Evolutionary conservation across 192 early-diverging fungal genomes (phyloP).

Genomic region (Phlyctochytrium arcticum): DNA sequence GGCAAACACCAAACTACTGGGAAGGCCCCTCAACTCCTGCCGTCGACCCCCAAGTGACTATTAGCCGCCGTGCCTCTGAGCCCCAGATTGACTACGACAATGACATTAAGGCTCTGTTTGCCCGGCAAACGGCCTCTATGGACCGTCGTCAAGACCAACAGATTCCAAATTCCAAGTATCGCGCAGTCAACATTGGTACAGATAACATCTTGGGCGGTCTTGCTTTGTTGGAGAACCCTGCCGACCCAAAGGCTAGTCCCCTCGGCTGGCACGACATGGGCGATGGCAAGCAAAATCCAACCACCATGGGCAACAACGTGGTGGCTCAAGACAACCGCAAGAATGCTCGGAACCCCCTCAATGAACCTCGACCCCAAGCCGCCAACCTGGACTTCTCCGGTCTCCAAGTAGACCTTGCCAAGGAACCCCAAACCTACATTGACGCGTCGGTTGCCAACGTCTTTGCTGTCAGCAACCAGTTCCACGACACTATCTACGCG

Average conservation of each 20-base stretch:
- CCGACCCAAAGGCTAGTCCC: background rate
- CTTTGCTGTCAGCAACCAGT: constrained; percentile 32
- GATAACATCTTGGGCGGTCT: constrained; percentile 1
- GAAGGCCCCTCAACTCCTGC: constrained; percentile 1
- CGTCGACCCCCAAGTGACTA: background rate
- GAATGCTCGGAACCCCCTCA: constrained; percentile 6
- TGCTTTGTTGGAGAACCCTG: constrained; percentile 1
- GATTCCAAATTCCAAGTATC: constrained; percentile 15
- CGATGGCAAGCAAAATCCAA: constrained; percentile 4
- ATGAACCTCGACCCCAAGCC: background rate
- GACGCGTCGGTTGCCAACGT: constrained; percentile 32
- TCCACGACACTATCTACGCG: constrained; percentile 65
- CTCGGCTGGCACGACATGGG: constrained; percentile 25
- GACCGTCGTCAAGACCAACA: background rate
- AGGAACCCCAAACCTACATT: constrained; percentile 8
- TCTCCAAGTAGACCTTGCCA: background rate
- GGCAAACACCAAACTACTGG: constrained; percentile 24
- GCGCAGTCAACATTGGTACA: constrained; percentile 7
- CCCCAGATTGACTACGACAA: background rate
- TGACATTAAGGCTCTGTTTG: background rate
- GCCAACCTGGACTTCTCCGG: constrained; percentile 5
- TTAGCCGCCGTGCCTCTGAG: background rate
- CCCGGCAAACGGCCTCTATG: constrained; percentile 2
- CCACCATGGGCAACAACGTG: constrained; percentile 20
- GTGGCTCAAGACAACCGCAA: constrained; percentile 10